Base-by-base conservation (phyloP, 306 rosid species). In the Biancaea sappan region DNA sequence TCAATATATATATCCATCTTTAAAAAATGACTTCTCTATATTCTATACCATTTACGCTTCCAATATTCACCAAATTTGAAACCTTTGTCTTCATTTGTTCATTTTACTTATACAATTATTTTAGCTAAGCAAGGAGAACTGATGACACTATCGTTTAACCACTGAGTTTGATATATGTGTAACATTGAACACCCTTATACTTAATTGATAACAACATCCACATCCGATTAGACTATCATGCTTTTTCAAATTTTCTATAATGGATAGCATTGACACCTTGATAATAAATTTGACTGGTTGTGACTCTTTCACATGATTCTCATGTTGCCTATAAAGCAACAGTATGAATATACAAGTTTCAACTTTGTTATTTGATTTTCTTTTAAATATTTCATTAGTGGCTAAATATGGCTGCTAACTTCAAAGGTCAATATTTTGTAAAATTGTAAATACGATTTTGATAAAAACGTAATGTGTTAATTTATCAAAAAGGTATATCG, bases 381-480 rank as follows among this genome's bases (percentile, higher is more conserved):
- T 34, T 53, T 16, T 31, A 62, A 40, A 61, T 75, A 69, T 70
- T 75, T 70, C 26, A 65, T 38, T 15, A n/a, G n/a, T n/a, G 76
- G 24, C 47, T 70, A 40, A 69, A 22, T 59, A 44, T 37, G 71
- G 68, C 10, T 19, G 51, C 50, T 46, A 63, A 8, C 37, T 4
- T 34, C 37, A 34, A 34, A 34, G 37, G 37, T 34, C 37, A 4
- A 34, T 3, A 3, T 34, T 34, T 3, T 34, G 37, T 34, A 34
- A 34, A 34, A 0, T 4, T n/a, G n/a, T n/a, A n/a, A n/a, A n/a
- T n/a, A n/a, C n/a, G n/a, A n/a, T n/a, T n/a, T n/a, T n/a, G n/a
- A n/a, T n/a, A n/a, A n/a, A n/a, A n/a, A n/a, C n/a, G n/a, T n/a
- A n/a, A n/a, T n/a, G n/a, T n/a, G n/a, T n/a, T n/a, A n/a, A n/a